Evolutionary conservation across 352 stramenopile species (phyloP).

Genomic region (Phytophthora foliorum): DNA sequence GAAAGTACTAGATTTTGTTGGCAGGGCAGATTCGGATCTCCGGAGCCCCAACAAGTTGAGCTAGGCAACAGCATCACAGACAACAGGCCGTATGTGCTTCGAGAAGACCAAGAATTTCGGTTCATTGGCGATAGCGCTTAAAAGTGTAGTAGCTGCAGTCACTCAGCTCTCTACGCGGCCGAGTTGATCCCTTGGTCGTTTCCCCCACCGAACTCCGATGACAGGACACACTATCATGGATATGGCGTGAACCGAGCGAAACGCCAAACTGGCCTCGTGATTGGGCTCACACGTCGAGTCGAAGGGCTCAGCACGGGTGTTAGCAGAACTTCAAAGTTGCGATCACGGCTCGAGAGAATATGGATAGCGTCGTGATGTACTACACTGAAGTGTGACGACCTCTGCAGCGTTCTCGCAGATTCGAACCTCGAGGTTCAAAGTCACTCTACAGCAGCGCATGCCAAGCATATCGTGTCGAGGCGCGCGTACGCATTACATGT

Average conservation of each 20-base stretch:
- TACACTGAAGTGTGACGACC: background rate
- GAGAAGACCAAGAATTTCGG: too few relatives aligned
- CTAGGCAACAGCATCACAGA: too few relatives aligned
- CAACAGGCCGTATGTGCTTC: too few relatives aligned
- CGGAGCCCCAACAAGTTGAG: too few relatives aligned
- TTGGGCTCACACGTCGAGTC: background rate
- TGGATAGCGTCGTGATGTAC: background rate
- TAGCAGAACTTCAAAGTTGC: background rate
- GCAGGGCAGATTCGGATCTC: too few relatives aligned
- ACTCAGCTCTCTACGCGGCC: background rate
- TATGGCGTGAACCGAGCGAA: constrained; percentile 17
- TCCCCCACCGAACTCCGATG: background rate
- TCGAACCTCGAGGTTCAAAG: background rate
- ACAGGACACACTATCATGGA: constrained; percentile 16
- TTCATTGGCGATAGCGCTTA: too few relatives aligned
- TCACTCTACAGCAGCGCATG: background rate
- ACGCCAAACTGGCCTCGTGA: constrained; percentile 8
- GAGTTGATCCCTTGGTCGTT: background rate
- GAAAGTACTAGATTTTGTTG: background rate
- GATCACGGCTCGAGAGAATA: background rate
- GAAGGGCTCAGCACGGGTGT: background rate
- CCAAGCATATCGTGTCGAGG: background rate
- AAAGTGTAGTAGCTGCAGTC: too few relatives aligned
- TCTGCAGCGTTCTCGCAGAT: background rate
- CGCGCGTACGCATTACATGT: background rate